Evolutionary conservation across 441 rosid species (phyloP).

Genomic region (Metrosideros polymorpha): DNA sequence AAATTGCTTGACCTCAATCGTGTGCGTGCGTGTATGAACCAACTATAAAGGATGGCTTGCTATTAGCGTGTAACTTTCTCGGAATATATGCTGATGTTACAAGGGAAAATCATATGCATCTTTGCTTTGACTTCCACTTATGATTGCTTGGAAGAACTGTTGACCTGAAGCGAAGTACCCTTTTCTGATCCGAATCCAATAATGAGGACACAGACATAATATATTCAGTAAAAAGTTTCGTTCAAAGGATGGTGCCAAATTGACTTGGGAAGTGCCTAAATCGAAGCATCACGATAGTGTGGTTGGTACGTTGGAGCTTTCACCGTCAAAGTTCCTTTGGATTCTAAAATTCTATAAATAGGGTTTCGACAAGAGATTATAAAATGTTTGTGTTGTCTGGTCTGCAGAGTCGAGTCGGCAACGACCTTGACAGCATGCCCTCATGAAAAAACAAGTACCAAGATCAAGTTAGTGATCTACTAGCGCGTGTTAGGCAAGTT

Average conservation of each 20-base stretch:
- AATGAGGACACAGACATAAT: neutral
- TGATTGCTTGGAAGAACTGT: neutral
- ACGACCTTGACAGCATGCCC: neutral
- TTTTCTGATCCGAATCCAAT: neutral
- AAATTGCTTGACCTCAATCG: neutral
- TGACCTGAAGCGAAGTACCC: neutral
- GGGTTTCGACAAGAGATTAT: neutral
- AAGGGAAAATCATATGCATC: neutral
- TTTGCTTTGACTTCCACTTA: neutral
- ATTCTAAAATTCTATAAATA: neutral
- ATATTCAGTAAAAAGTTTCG: neutral
- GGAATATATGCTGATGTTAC: neutral
- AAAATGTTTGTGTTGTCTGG: neutral
- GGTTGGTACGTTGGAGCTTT: neutral
- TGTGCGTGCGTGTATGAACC: no score
- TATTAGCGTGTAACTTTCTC: neutral
- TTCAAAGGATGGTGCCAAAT: neutral
- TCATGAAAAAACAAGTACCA: neutral
- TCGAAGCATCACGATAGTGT: neutral
- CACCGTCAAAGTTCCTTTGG: neutral
- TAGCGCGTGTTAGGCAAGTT: constrained; percentile 20
- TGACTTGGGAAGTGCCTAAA: neutral
- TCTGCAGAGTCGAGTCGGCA: neutral
- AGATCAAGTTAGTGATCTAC: constrained; percentile 7
- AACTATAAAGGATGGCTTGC: neutral